Evolutionary conservation across 495 filamentous ascomycete genomes (phyloP), one percentile per base, ranked within the genome.

Genomic region (Podospora anserina): DNA sequence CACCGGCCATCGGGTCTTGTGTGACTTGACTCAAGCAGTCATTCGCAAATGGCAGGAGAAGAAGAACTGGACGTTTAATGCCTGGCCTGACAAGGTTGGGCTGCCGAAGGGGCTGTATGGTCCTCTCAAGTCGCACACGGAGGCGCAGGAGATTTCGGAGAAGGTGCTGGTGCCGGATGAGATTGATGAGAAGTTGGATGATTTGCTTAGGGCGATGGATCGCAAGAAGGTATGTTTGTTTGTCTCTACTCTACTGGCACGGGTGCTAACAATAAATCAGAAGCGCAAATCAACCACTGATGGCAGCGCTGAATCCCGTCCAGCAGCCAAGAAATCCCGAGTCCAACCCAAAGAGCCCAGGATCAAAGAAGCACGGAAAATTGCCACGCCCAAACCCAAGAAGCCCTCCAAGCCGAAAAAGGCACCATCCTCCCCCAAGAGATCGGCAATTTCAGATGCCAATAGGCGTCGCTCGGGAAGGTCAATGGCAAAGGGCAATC

Each of bases 21-120:
- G 90, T 61, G 95, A 99, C 72, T 84, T 99, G 15, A 89, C 94
- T 0, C 91, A 96, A 78, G 85, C 88, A 1, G 84, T 93, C 57
- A 91, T 98, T 68, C 84, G 91, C 53, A 88, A 87, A 69, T 99
- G 91, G 82, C 91, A 94, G 73, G 90, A 92, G 64, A 83, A 87
- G 69, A 89, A 89, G 59, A 88, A 89, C 62, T 92, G 91, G 85
- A 85, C 82, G 55, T 88, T 98, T 70, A 90, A 93, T 72, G 89
- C 90, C 5, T 94, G 90, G 76, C 89, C 93, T 0, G 88, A 85
- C 18, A 97, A 96, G 77, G 83, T 95, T 69, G 88, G 90, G 5
- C 80, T 97, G 61, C 93, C 95, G 1, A 82, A 84, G 34, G 89
- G 88, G 5, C 84, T 98, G 27, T 99, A 94, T 77, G 83, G 83